Evolutionary conservation across 2,329 filamentous ascomycete genomes (phyloP).

Genomic region (Neurospora sp.): DNA sequence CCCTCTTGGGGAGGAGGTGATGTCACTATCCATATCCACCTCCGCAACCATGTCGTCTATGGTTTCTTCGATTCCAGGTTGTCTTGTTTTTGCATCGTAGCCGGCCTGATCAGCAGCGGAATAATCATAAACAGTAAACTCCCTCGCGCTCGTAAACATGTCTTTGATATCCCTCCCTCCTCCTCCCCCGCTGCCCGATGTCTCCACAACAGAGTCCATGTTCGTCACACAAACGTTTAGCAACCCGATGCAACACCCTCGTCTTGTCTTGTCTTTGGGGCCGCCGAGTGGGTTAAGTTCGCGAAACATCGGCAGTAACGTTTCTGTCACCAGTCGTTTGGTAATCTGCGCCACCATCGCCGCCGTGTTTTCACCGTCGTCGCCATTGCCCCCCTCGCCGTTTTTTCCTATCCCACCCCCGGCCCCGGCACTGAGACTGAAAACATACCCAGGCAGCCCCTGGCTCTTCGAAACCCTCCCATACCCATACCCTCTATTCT

Average conservation of each 20-base stretch:
- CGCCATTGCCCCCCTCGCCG: background rate
- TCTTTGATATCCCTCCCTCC: slow-evolving; percentile 66
- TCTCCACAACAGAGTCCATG: slow-evolving; percentile 43
- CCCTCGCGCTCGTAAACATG: slow-evolving; percentile 72
- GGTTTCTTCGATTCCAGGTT: background rate
- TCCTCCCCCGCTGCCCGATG: too few species aligned
- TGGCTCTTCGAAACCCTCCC: slow-evolving; percentile 65
- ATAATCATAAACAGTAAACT: slow-evolving; percentile 39
- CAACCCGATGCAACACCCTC: slow-evolving; percentile 67
- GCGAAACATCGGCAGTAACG: slow-evolving; percentile 62
- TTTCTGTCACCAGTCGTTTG: slow-evolving; percentile 59
- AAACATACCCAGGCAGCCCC: slow-evolving; percentile 63
- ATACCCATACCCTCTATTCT: slow-evolving; percentile 45
- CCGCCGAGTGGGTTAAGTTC: slow-evolving; percentile 52
- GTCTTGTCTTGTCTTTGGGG: background rate
- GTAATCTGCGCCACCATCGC: slow-evolving; percentile 46
- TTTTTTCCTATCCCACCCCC: too few species aligned
- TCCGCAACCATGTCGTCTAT: background rate
- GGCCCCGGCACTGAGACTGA: slow-evolving; percentile 37
- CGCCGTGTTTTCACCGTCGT: slow-evolving; percentile 35
- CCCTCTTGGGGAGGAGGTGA: too few species aligned
- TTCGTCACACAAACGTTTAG: slow-evolving; percentile 84
- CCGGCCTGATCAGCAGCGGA: slow-evolving; percentile 12
- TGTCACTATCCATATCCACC: background rate
- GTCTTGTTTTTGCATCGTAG: background rate